Base-by-base conservation (phyloP, 192 early-diverging fungal genomes). In the Spizellomyces punctatus region DNA sequence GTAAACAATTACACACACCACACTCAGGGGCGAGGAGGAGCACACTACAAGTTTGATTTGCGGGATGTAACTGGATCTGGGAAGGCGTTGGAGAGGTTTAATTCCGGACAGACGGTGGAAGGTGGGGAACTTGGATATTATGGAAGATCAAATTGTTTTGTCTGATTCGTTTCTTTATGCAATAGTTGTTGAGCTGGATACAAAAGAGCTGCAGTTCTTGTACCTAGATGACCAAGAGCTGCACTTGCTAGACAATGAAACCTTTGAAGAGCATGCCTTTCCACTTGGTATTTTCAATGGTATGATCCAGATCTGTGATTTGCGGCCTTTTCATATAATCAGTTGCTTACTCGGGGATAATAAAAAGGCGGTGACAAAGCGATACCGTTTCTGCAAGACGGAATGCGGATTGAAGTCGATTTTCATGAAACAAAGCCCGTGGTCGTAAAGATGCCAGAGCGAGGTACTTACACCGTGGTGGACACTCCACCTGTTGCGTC, bases 221-320 rank as follows among this genome's bases (percentile, higher is more conserved):
- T 96, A 96, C 72, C 27, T 36, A 36, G 70, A 76, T 21, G 88
- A 85, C 49, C 69, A 78, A 8, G 79, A 84, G 56, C 59, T 91
- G 16, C 87, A 94, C 72, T 64, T 92, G 47, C 80, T 93, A 64
- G 80, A 96, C 62, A 83, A 84, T 59, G 81, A 88, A 52, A 85
- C 83, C 1, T 92, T 85, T 76, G 93, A 94, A 67, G 89, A 91
- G 75, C 78, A 90, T 54, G 80, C 86, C 19, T 77, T 94, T 58
- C 66, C 79, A 0, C 59, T 81, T 22, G 74, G 79, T 12, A 72
- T 83, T 7, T 77, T 93, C 57, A 88, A 90, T 76, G 91, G 90
- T 36, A 36, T 36, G 27, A 36, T 36, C 27, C 27, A 36, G 27
- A 36, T 69, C 82, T 73, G 16, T 75, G 76, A 12, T 16, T 54